Evolutionary conservation across 2,329 filamentous ascomycete genomes (phyloP).

Genomic region (Neoascochyta sp.): DNA sequence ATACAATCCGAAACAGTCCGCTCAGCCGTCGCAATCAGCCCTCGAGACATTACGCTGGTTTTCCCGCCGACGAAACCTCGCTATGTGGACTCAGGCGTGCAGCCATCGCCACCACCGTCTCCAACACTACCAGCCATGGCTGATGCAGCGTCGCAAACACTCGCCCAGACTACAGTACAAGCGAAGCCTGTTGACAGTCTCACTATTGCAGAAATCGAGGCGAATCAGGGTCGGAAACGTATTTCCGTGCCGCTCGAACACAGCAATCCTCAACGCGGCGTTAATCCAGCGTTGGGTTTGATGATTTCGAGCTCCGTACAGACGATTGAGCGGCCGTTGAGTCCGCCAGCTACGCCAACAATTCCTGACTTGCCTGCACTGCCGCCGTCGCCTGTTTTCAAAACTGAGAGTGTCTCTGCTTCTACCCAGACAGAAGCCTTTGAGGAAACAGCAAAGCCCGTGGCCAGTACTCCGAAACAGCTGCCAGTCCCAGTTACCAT

Average conservation of each 20-base stretch:
- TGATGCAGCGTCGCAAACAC: constrained; percentile 21
- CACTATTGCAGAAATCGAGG: constrained; percentile 49
- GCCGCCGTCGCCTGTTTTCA: constrained; percentile 33
- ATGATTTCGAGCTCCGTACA: constrained; percentile 67
- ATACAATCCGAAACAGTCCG: constrained; percentile 17
- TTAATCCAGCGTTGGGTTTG: constrained; percentile 13
- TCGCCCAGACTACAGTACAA: constrained; percentile 17
- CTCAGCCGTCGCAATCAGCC: constrained; percentile 21
- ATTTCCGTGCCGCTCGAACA: constrained; percentile 44
- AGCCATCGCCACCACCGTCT: constrained; percentile 79
- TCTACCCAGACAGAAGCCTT: constrained; percentile 58
- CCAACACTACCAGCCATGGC: constrained; percentile 48
- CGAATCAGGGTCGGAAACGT: constrained; percentile 70
- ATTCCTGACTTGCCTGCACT: constrained; percentile 43
- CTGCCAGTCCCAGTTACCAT: constrained; percentile 51
- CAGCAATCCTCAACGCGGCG: constrained; percentile 10
- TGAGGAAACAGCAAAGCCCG: constrained; percentile 30
- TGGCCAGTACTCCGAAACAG: constrained; percentile 22
- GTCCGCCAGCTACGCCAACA: constrained; percentile 63
- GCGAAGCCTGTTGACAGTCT: constrained; percentile 21
- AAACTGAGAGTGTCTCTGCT: constrained; percentile 50
- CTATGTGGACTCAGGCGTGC: constrained; percentile 74
- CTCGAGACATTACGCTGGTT: constrained; percentile 27
- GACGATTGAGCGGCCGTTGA: constrained; percentile 59
- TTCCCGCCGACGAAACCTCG: constrained; percentile 38